Conservation (phyloP, 2,329 filamentous ascomycete species). For the Capronia epimyces region DNA sequence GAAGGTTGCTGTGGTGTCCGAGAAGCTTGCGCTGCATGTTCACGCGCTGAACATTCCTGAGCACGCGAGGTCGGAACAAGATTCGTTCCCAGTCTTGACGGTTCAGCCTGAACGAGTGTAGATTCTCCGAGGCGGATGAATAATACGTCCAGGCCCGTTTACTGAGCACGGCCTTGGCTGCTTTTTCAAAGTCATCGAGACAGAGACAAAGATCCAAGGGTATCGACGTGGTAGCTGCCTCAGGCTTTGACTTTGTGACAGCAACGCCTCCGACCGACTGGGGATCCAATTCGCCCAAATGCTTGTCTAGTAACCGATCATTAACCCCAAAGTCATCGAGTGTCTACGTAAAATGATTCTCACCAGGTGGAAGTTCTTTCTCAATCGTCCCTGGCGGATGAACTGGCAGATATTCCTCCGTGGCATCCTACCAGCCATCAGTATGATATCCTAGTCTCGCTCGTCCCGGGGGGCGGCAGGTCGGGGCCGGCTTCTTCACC, state of each 20-base stretch:
- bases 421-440: constrained; percentile 63
- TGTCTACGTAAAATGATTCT: background rate
- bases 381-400: constrained; percentile 14
- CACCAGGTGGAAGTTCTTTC: constrained; percentile 36
- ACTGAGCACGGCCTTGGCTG: constrained; percentile 2
- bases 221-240: background rate
- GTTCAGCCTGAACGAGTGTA: constrained; percentile 17
- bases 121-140: constrained; percentile 9
- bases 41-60: constrained; percentile 36
- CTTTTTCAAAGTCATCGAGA: constrained; percentile 12
- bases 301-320: constrained; percentile 10
- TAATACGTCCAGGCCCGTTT: constrained; percentile 5
- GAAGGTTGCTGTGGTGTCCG: constrained; percentile 34
- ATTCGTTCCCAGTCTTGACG: constrained; percentile 24
- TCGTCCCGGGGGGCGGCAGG: too few species aligned
- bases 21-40: constrained; percentile 29
- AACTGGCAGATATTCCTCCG: constrained; percentile 14
- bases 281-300: constrained; percentile 30
- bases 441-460: background rate
- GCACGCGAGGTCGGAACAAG: constrained; percentile 41
- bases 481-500: constrained; percentile 27
- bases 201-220: constrained; percentile 6
- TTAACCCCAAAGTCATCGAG: too few species aligned
- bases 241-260: background rate
- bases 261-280: constrained; percentile 31